Evolutionary conservation across 2,329 filamentous ascomycete genomes (phyloP), one percentile per base, ranked within the genome.

Genomic region (Xylariaceae sp.): DNA sequence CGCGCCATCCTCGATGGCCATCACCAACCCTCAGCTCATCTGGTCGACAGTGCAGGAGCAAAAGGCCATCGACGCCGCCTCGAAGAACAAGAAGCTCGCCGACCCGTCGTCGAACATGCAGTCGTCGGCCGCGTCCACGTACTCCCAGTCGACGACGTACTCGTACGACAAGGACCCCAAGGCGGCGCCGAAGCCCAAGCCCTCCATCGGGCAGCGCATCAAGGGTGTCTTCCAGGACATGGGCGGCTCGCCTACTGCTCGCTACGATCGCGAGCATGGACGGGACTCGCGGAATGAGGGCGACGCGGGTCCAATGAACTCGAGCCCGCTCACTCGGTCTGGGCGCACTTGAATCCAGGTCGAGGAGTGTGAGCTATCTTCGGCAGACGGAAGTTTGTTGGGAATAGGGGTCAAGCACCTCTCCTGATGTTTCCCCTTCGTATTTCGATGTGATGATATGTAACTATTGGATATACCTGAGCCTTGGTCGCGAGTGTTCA

Each of bases 1-100:
- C 43, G 45, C 48, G 17, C 40, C 47, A 28, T 34, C 40, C 35
- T 52, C 52, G 2, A 17, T 56, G 19, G 45, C 54, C 18, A 54
- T 51, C 15, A 53, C 54, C 1, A 52, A 50, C 36, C 54, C 51
- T 7, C 47, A 39, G 24, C 51, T 56, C 30, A 38, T 53, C 36
- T 56, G 51, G 49, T 34, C 50, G 13, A 34, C 50, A 26, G 37
- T 53, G 4, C 41, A 50, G 33, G 50, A 57, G 32, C 47, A 54
- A 17, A 53, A 52, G 33, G 44, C 38, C n/a, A 42, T 36, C 26
- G 22, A 37, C 12, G 26, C 30, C n/a, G 12, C 30, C 4, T 8
- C 29, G 19, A 11, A 35, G 34, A 19, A 37, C 26, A 29, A 16
- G 37, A 24, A 31, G 24, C 13, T 42, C 4, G 19, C 44, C 37